Evolutionary conservation across 495 filamentous ascomycete genomes (phyloP), one percentile per base, ranked within the genome.

Genomic region (Neurospora sp.): DNA sequence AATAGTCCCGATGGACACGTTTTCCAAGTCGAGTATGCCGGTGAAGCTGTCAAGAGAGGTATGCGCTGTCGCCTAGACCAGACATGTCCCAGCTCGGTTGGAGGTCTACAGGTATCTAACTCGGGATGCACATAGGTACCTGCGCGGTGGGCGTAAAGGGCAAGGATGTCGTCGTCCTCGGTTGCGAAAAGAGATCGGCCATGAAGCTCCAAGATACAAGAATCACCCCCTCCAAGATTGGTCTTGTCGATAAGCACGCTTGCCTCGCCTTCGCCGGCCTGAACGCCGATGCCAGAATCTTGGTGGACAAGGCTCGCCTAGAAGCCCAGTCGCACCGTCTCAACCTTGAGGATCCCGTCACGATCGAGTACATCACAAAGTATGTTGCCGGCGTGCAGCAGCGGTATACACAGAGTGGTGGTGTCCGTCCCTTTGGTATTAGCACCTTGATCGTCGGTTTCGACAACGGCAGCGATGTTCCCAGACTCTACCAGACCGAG

Each of bases 181-280:
- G 96, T 72, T 99, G 96, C 86, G 96, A 99, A 85, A 99, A 99
- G 87, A 90, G 95, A 72, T 98, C 96, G 12, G 96, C 96, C 12
- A 97, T 99, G 91, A 99, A 99, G 83, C 90, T 99, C 27, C 96
- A 99, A 89, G 96, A 99, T 84, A 98, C 96, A 69, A 93, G 96
- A 76, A 99, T 99, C 85, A 99, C 96, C 38, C 96, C 96, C 37
- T 98, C 94, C 71, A 99, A 99, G 87, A 97, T 99, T 82, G 92
- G 93, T 59, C 87, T 96, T 70, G 88, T 99, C 78, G 96, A 99
- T 83, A 92, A 90, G 76, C 96, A 99, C 83, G 95, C 96, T 71
- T 95, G 93, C 81, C 94, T 99, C 73, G 96, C 96, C 71, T 99
- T 99, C 76, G 96, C 96, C 72, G 96, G 96, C 9, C 86, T 99